These are phyloP conservation scores for Gracilaria domingensis DNA, from an alignment of 23 red algal genomes.

Conservation along the genomic window DNA sequence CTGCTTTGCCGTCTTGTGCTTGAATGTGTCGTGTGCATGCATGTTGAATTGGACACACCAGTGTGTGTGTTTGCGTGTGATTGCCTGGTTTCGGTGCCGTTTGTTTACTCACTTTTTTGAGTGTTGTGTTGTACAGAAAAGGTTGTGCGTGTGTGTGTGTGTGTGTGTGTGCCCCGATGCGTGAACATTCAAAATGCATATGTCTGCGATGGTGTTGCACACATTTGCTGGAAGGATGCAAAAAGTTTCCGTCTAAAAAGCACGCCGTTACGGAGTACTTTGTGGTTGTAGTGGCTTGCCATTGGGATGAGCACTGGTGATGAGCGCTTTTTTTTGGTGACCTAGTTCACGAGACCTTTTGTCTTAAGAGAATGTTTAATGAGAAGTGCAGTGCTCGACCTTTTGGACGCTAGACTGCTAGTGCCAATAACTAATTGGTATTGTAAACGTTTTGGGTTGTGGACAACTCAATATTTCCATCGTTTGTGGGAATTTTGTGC, in stretches of 20 bases:
- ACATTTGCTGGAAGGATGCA: not conserved
- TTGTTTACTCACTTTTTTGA: constrained; percentile 6
- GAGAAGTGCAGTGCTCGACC: not conserved
- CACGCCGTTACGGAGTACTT: not conserved
- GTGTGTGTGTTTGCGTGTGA: constrained; percentile 9
- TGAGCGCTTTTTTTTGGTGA: not conserved
- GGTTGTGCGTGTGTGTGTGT: too few species aligned
- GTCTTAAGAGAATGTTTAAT: not conserved
- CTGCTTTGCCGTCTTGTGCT: not conserved
- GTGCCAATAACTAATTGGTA: not conserved
- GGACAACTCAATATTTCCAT: too few species aligned
- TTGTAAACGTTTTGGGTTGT: too few species aligned
- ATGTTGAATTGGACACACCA: not conserved
- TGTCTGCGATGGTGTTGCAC: not conserved
- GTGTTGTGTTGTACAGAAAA: constrained; percentile 30
- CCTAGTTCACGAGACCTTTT: too few species aligned
- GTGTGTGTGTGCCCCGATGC: not conserved
- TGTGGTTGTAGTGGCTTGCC: not conserved
- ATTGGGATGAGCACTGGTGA: not conserved
- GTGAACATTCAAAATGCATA: not conserved
- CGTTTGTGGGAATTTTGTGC: too few species aligned
- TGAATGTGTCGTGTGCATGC: not conserved
- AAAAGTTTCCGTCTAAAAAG: not conserved
- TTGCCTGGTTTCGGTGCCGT: not conserved
- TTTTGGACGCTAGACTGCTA: not conserved